A percentile compares a stretch with the other conserved stretches of the same genome.
Conservation (phyloP, 768 basidiomycete genomes). For the Psilocybe subaeruginosa region DNA sequence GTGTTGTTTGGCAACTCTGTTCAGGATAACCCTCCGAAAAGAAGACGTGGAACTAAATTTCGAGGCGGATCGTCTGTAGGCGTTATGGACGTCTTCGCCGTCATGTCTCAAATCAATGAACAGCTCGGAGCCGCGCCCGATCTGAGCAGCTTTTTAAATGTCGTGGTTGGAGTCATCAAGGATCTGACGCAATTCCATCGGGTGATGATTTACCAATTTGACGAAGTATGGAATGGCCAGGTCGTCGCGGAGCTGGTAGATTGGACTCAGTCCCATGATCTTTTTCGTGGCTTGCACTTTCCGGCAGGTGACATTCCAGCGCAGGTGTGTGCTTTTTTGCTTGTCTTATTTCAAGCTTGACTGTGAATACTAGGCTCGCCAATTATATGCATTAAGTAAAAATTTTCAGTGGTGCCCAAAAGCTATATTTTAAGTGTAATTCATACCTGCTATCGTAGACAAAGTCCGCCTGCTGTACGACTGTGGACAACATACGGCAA, state of each 20-base stretch:
- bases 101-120: conserved; percentile 81
- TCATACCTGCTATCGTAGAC: conserved; percentile 39
- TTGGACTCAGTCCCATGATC: conserved; percentile 71
- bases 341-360: background rate
- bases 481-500: conserved; percentile 69
- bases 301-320: conserved; percentile 72
- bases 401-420: background rate
- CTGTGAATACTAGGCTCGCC: conserved; percentile 52
- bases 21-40: conserved; percentile 4
- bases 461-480: conserved; percentile 81
- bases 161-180: conserved; percentile 71
- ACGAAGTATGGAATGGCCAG: conserved; percentile 79
- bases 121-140: conserved; percentile 70
- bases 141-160: conserved; percentile 69
- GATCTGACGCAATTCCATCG: conserved; percentile 84
- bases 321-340: conserved; percentile 45
- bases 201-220: conserved; percentile 82
- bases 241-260: conserved; percentile 82
- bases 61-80: conserved; percentile 39
- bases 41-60: conserved; percentile 19
- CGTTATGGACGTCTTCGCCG: conserved; percentile 82
- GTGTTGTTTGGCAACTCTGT: conserved; percentile 7
- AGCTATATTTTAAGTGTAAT: background rate
- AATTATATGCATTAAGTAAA: conserved; percentile 70
- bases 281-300: conserved; percentile 75